These are phyloP conservation scores for Calocybe cyanea DNA, from an alignment of 768 basidiomycete species.

Conservation along the genomic window DNA sequence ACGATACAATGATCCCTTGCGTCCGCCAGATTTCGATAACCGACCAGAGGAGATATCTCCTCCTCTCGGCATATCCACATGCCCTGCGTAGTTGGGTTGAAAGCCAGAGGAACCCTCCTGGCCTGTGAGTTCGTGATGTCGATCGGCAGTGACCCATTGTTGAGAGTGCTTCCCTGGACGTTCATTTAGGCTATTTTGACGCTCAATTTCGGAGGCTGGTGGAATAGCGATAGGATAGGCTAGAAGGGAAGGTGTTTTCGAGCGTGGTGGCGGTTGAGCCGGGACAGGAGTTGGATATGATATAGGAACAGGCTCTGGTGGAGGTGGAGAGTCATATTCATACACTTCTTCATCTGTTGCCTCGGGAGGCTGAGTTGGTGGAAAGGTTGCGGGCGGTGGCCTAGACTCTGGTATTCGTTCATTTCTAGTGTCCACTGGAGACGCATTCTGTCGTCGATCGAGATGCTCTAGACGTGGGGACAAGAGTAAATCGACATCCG, in stretches of 20 bases:
- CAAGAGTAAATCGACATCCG: slow-evolving; percentile 6
- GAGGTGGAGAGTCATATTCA: slow-evolving; percentile 1
- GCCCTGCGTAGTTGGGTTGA: slow-evolving; percentile 1
- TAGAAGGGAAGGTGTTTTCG: slow-evolving; percentile 22
- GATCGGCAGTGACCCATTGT: slow-evolving; percentile 36
- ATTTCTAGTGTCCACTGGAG: slow-evolving; percentile 6
- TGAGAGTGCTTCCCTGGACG: slow-evolving; percentile 18
- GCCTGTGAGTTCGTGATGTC: slow-evolving; percentile 25
- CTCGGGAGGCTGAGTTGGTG: slow-evolving; percentile 4
- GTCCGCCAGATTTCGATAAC: slow-evolving; percentile 24
- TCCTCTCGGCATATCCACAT: slow-evolving; percentile 6
- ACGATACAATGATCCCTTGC: slow-evolving; percentile 38
- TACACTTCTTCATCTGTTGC: slow-evolving; percentile 1
- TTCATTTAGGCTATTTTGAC: slow-evolving; percentile 18
- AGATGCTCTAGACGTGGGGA: slow-evolving; percentile 8
- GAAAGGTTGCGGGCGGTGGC: background rate
- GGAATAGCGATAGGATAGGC: slow-evolving; percentile 30
- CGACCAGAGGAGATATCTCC: slow-evolving; percentile 14
- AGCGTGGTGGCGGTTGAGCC: background rate
- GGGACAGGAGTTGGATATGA: background rate
- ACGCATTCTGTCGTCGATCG: background rate
- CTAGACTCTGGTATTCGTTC: background rate
- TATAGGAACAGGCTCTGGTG: slow-evolving; percentile 2
- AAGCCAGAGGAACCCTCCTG: slow-evolving; percentile 12
- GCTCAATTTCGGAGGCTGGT: slow-evolving; percentile 23